phyloP scores from a whole-genome alignment of 2,329 filamentous ascomycete species.

The Penicillium sp. region DNA sequence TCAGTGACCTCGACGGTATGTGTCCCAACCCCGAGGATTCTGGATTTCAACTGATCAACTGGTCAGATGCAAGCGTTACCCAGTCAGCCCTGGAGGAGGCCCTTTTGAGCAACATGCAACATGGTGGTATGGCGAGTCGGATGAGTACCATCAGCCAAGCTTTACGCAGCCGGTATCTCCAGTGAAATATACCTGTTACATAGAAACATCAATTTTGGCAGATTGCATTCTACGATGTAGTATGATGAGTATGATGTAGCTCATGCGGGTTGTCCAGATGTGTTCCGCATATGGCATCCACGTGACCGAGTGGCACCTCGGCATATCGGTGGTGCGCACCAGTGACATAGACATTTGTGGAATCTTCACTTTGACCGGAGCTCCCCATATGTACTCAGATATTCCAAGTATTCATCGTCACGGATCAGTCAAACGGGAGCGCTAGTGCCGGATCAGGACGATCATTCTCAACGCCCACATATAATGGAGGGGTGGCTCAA shows the following conservation, averaged over 20 bases:
- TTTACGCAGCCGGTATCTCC: constrained; percentile 54
- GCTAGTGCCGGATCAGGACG: constrained; percentile 20
- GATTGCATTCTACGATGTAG: not conserved
- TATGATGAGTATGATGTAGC: not conserved
- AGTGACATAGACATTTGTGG: not conserved
- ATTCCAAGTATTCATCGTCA: constrained; percentile 1
- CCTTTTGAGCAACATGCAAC: constrained; percentile 62
- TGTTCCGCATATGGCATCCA: constrained; percentile 2
- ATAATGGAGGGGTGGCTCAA: constrained; percentile 7
- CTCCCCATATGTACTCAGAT: not conserved
- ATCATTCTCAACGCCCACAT: constrained; percentile 6
- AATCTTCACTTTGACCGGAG: not conserved
- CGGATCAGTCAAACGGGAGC: constrained; percentile 24
- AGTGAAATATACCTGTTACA: constrained; percentile 9
- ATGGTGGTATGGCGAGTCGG: constrained; percentile 50
- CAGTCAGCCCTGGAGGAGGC: constrained; percentile 66
- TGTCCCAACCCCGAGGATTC: not conserved
- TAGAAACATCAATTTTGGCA: not conserved
- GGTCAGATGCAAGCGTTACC: constrained; percentile 61
- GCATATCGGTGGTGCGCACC: not conserved
- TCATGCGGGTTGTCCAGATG: not conserved
- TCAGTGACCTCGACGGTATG: constrained; percentile 63
- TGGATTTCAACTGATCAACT: not conserved
- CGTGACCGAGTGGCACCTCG: constrained; percentile 7
- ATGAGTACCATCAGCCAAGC: constrained; percentile 56